phyloP scores from a whole-genome alignment of 2,329 filamentous ascomycete species.

The Scedosporium dehoogii region DNA sequence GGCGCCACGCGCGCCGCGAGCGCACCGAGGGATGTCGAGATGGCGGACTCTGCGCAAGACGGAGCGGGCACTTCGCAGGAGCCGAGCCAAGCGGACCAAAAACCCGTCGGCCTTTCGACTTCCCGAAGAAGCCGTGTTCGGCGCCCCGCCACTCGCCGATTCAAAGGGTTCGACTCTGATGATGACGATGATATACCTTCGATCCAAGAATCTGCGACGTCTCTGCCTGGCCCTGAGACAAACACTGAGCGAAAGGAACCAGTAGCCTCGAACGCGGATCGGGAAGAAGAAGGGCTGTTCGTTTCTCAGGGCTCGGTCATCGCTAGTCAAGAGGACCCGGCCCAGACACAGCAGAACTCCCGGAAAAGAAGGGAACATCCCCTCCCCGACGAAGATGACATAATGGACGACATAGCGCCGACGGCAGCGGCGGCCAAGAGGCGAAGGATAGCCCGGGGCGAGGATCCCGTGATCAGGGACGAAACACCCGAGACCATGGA shows the following conservation, averaged over 20 bases:
- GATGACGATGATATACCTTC: constrained; percentile 27
- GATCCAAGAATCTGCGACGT: constrained; percentile 6
- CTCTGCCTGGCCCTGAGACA: constrained; percentile 7
- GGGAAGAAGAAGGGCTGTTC: constrained; percentile 40
- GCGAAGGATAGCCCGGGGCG: constrained; percentile 54
- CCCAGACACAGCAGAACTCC: neutral
- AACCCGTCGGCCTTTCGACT: constrained; percentile 5
- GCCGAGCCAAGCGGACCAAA: constrained; percentile 8
- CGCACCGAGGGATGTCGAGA: neutral
- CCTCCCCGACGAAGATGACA: constrained; percentile 35
- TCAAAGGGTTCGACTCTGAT: constrained; percentile 59
- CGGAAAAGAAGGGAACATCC: constrained; percentile 36
- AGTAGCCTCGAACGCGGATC: neutral
- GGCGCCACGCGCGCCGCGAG: neutral
- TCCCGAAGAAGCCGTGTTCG: constrained; percentile 23
- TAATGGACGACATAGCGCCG: constrained; percentile 65
- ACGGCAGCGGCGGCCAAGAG: constrained; percentile 70
- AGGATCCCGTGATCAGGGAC: constrained; percentile 23
- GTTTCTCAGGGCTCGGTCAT: constrained; percentile 38
- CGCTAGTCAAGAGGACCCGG: constrained; percentile 11
- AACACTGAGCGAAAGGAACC: constrained; percentile 6
- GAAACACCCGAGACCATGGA: constrained; percentile 10
- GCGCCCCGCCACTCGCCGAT: constrained; percentile 42
- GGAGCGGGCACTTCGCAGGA: constrained; percentile 1
- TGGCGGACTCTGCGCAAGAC: neutral